Percentiles rank a stretch among this genome's conserved stretches.
phyloP scores from a whole-genome alignment of 2,329 filamentous ascomycete genomes.

The Trichoderma sp. region DNA sequence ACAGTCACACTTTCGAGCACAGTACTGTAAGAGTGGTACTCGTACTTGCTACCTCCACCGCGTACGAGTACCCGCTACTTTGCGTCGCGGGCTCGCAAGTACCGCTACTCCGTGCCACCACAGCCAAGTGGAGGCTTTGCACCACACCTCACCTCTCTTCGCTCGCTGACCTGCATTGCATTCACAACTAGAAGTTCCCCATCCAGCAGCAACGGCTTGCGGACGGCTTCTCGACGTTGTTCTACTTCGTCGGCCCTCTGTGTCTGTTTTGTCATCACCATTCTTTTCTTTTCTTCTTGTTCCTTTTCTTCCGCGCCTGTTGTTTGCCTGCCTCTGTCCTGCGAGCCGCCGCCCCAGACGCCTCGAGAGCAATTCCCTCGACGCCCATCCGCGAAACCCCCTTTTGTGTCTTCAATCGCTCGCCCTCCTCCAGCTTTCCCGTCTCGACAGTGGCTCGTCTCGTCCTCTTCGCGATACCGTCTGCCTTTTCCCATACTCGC shows the following conservation, averaged over 20 bases:
- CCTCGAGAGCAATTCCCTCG: conserved; percentile 14
- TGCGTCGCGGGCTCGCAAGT: background rate
- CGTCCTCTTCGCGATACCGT: background rate
- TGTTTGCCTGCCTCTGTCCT: background rate
- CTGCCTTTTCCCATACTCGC: background rate
- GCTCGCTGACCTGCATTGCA: conserved; percentile 20
- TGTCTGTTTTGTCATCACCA: conserved; percentile 1
- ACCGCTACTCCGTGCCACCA: conserved; percentile 1
- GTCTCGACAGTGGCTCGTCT: background rate
- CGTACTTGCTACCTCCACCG: background rate
- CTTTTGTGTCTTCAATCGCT: conserved; percentile 16
- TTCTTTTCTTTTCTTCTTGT: background rate
- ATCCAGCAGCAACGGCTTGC: conserved; percentile 17
- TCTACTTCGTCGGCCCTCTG: conserved; percentile 11
- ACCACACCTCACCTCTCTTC: conserved; percentile 19
- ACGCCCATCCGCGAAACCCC: conserved; percentile 5
- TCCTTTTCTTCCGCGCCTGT: background rate
- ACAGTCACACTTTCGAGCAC: background rate
- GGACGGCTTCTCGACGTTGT: conserved; percentile 18
- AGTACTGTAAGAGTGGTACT: background rate
- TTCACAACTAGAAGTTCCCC: conserved; percentile 13
- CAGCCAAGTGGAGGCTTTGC: conserved; percentile 13
- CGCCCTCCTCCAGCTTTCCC: background rate
- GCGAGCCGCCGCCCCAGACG: background rate
- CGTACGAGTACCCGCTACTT: background rate